Evolutionary conservation across 106 monocot genomes (phyloP), one percentile per base, ranked within the genome.

Genomic region (Agapanthus africanus): DNA sequence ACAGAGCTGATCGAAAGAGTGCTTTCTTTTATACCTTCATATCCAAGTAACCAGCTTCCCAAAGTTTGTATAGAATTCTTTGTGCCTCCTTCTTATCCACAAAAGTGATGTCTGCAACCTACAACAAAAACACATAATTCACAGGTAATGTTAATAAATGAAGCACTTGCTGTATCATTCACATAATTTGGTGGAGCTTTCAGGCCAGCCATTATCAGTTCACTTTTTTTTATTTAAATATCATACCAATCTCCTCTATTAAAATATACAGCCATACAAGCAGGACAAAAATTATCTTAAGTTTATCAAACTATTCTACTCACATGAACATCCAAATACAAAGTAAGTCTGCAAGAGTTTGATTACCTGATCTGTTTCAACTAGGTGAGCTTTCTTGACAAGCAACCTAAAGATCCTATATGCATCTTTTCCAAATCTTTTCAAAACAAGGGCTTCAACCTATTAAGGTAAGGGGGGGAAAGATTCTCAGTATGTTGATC

Each of bases 391-490:
- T 1, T 63, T 61, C 63, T 71, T 79, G 15, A 70, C 70, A 68
- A 89, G 79, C 41, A 85, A 77, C 51, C 89, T 89, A 61, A 87
- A 93, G 66, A 99, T 87, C 50, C 84, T 90, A 72, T 74, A 90
- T 38, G 91, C 79, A 28, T 84, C 84, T 77, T 83, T 74, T 21
- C 92, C 97, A 76, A 90, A 87, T 76, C 71, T 89, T 65, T 79
- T 73, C 50, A 83, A 70, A 52, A 92, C 83, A 74, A 85, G 44
- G 11, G 82, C 40, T 39, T 93, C 92, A 41, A 91, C 78, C 94
- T 94, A 66, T 62, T 54, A 80, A 8, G 10, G 15, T 40, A 69
- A 71, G 76, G 11, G 38, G 74, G 42, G 46, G 63, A n/a, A 3
- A 32, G 44, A n/a, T n/a, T 23, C 11, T 63, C 30, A 44, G 22